Conservation (phyloP, 2,329 filamentous ascomycete species). For the Aureobasidium sp. region DNA sequence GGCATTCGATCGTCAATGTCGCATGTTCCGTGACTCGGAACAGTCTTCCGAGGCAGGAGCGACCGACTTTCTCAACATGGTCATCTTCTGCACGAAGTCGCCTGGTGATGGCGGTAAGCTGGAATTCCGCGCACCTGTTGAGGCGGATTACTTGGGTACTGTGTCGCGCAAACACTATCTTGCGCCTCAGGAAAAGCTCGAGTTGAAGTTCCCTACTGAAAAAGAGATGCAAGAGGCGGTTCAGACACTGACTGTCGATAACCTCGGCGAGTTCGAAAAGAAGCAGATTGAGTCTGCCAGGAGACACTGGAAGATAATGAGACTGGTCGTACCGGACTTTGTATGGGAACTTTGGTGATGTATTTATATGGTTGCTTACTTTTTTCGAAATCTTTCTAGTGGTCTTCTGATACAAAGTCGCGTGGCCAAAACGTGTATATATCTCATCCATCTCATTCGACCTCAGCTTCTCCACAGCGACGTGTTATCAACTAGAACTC, state of each 20-base stretch:
- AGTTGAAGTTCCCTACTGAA: slow-evolving; percentile 33
- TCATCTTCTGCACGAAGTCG: slow-evolving; percentile 67
- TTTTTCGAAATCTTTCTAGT: background rate
- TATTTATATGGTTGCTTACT: background rate
- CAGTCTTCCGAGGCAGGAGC: slow-evolving; percentile 27
- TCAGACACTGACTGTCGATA: slow-evolving; percentile 53
- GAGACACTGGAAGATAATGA: slow-evolving; percentile 90
- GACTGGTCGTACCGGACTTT: slow-evolving; percentile 64
- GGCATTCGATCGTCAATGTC: slow-evolving; percentile 76
- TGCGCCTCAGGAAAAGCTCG: slow-evolving; percentile 64
- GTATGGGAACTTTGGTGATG: slow-evolving; percentile 85
- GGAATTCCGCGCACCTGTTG: slow-evolving; percentile 58
- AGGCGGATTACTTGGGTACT: slow-evolving; percentile 65
- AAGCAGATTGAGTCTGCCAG: slow-evolving; percentile 71
- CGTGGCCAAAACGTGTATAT: background rate
- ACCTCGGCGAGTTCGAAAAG: slow-evolving; percentile 59
- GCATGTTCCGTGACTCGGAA: slow-evolving; percentile 76
- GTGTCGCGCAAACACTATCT: slow-evolving; percentile 63
- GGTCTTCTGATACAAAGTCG: background rate
- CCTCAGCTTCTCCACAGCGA: background rate
- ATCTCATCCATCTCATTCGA: background rate
- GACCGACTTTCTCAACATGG: slow-evolving; percentile 85
- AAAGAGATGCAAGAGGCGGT: slow-evolving; percentile 30
- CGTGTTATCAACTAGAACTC: background rate
- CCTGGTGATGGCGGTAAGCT: background rate